phyloP scores from a whole-genome alignment of 306 rosid genomes.

The Inga laurina region DNA sequence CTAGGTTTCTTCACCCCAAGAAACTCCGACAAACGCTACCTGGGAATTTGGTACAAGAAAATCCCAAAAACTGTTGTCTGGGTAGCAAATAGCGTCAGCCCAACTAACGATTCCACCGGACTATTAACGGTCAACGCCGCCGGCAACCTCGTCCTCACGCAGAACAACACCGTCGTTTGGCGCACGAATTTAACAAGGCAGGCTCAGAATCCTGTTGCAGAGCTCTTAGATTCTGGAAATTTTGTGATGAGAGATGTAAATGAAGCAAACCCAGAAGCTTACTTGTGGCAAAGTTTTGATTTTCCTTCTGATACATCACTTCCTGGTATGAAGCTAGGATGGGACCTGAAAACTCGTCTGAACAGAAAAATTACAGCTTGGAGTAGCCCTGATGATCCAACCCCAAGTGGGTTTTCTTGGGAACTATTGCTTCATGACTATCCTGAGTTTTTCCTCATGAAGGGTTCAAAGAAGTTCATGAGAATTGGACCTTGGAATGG shows the following conservation, averaged over 20 bases:
- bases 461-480: background rate
- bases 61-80: conserved; percentile 40
- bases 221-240: conserved; percentile 36
- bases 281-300: conserved; percentile 53
- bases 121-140: background rate
- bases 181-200: background rate
- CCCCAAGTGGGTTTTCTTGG: conserved; percentile 34
- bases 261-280: background rate
- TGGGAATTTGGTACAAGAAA: conserved; percentile 52
- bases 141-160: conserved; percentile 24
- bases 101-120: conserved; percentile 33
- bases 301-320: conserved; percentile 51
- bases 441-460: conserved; percentile 9
- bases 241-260: conserved; percentile 28
- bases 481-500: conserved; percentile 29
- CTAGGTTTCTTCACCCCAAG: conserved; percentile 56
- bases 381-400: conserved; percentile 41
- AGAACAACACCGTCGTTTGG: conserved; percentile 26
- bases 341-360: conserved; percentile 37
- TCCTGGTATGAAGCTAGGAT: conserved; percentile 47
- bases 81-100: conserved; percentile 54
- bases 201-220: conserved; percentile 16
- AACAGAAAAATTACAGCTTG: conserved; percentile 37
- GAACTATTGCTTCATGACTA: background rate
- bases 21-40: conserved; percentile 33